These are phyloP conservation scores for Lactarius quietus DNA, from an alignment of 768 basidiomycete genomes.

Conservation along the genomic window DNA sequence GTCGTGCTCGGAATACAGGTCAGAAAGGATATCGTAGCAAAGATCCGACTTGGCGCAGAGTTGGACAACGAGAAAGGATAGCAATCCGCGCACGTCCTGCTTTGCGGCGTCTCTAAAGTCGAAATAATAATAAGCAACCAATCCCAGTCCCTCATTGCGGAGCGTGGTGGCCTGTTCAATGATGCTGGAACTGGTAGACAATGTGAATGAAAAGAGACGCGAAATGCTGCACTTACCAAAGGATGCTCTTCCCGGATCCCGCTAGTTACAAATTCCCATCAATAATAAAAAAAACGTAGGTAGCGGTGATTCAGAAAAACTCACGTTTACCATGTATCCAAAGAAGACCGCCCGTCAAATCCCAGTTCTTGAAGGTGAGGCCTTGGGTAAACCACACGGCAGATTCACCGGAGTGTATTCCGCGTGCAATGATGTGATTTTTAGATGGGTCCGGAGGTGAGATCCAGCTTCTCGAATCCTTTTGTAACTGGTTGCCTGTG, in stretches of 20 bases:
- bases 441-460: background rate
- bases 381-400: conserved; percentile 2
- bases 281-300: background rate
- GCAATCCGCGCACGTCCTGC: conserved; percentile 1
- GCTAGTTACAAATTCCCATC: background rate
- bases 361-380: background rate
- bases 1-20: background rate
- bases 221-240: background rate
- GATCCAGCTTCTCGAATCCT: background rate
- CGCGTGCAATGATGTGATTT: background rate
- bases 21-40: conserved; percentile 1
- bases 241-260: background rate
- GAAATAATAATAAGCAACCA: conserved; percentile 14
- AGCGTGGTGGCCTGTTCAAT: background rate
- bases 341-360: background rate
- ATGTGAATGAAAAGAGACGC: too few relatives aligned
- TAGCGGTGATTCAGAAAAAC: background rate
- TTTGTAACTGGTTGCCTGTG: background rate
- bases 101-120: conserved; percentile 12
- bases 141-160: background rate
- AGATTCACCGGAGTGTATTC: background rate
- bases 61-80: conserved; percentile 12
- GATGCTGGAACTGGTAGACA: conserved; percentile 5
- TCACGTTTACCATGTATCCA: conserved; percentile 18
- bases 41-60: conserved; percentile 6